Percentiles rank a stretch among this genome's conserved stretches.
These are phyloP conservation scores for Camelina sativa DNA, from an alignment of 345 rosid species.

Conservation along the genomic window DNA sequence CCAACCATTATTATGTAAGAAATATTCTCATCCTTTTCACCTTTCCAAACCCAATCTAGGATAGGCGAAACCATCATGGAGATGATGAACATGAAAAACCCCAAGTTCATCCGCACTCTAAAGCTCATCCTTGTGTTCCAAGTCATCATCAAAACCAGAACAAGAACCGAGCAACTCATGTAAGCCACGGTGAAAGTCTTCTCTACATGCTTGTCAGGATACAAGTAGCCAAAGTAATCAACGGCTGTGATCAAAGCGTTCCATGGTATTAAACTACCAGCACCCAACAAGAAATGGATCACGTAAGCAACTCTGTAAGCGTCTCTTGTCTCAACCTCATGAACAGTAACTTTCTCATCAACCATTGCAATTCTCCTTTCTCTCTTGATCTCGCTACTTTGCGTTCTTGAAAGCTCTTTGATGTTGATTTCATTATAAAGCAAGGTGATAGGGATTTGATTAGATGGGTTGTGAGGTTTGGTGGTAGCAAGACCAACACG, in stretches of 20 bases:
- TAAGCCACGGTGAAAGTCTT: constrained; percentile 91
- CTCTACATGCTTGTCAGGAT: constrained; percentile 71
- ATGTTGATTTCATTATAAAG: constrained; percentile 42
- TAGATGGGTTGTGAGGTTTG: constrained; percentile 35
- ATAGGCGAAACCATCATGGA: constrained; percentile 71
- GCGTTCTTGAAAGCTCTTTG: constrained; percentile 10
- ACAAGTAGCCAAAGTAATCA: constrained; percentile 77
- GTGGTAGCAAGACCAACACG: constrained; percentile 36
- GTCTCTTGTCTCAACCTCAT: constrained; percentile 56
- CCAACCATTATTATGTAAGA: constrained; percentile 60
- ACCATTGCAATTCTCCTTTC: constrained; percentile 23
- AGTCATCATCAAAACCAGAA: constrained; percentile 63
- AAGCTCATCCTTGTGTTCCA: constrained; percentile 58
- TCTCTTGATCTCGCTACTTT: constrained; percentile 15
- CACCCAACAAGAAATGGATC: constrained; percentile 90
- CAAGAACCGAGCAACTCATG: constrained; percentile 77
- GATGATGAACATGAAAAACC: constrained; percentile 72
- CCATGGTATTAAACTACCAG: constrained; percentile 96
- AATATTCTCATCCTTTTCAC: constrained; percentile 38
- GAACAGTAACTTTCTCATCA: constrained; percentile 32
- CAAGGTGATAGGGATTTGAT: constrained; percentile 25
- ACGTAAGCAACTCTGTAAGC: constrained; percentile 69
- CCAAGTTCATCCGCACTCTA: constrained; percentile 75
- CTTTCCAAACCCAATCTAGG: constrained; percentile 64
- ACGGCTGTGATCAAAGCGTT: constrained; percentile 89